phyloP scores from a whole-genome alignment of 306 rosid species.

The Echinosophora koreensis region DNA sequence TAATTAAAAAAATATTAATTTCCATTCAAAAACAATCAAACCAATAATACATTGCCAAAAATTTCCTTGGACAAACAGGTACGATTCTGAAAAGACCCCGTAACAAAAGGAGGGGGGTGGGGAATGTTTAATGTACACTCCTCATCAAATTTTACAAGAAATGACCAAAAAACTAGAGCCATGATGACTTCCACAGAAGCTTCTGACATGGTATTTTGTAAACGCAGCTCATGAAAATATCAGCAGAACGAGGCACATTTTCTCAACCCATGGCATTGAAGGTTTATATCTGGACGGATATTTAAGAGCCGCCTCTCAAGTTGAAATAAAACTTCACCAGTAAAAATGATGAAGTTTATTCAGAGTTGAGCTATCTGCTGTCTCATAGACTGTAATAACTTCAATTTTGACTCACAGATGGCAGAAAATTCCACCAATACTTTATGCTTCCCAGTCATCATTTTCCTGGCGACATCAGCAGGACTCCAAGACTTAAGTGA shows the following conservation, averaged over 20 bases:
- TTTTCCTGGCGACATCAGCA: conserved; percentile 78
- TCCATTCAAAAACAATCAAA: conserved; percentile 37
- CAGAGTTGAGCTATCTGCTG: conserved; percentile 74
- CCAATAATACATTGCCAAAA: conserved; percentile 43
- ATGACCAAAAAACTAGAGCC: conserved; percentile 40
- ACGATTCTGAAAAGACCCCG: conserved; percentile 35
- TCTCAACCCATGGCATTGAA: conserved; percentile 30
- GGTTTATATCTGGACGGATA: conserved; percentile 5
- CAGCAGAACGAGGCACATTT: conserved; percentile 27
- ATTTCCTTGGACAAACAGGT: conserved; percentile 44
- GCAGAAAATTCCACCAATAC: conserved; percentile 63
- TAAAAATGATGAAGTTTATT: conserved; percentile 37
- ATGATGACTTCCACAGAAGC: conserved; percentile 27
- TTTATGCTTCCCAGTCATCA: conserved; percentile 68
- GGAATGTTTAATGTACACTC: conserved; percentile 39
- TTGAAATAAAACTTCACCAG: conserved; percentile 34
- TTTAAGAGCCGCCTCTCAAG: conserved; percentile 24
- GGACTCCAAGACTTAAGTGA: conserved; percentile 81
- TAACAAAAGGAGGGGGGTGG: neutral
- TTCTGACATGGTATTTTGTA: conserved; percentile 14
- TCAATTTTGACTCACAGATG: conserved; percentile 74
- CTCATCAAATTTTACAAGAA: conserved; percentile 38
- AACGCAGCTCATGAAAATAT: conserved; percentile 15
- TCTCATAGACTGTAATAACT: conserved; percentile 66
- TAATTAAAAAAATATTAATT: neutral